phyloP scores from a whole-genome alignment of 305 asterid genomes.

The Fraxinus paxiana region DNA sequence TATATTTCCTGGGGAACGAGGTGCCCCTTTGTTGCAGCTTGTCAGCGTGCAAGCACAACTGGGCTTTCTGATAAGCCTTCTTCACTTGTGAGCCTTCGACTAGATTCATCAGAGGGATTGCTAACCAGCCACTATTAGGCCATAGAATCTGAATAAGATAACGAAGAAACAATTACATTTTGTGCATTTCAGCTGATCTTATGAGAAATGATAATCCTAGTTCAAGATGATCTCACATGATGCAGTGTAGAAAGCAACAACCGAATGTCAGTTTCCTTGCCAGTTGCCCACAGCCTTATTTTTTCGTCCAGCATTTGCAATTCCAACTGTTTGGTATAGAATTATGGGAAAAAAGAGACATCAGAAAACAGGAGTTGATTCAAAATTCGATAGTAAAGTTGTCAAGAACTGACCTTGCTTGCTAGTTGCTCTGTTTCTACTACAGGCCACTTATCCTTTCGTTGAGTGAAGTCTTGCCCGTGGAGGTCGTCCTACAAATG shows the following conservation, averaged over 20 bases:
- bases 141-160: conserved; percentile 51
- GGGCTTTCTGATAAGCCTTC: conserved; percentile 74
- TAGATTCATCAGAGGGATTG: conserved; percentile 38
- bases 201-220: background rate
- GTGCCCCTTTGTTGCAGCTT: conserved; percentile 81
- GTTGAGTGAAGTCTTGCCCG: background rate
- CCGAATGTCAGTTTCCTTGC: conserved; percentile 38
- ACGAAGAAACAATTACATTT: background rate
- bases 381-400: background rate
- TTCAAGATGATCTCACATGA: conserved; percentile 23
- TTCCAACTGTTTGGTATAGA: conserved; percentile 18
- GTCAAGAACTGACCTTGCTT: background rate
- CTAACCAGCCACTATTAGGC: conserved; percentile 60
- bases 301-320: conserved; percentile 31
- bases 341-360: background rate
- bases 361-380: background rate
- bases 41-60: conserved; percentile 72
- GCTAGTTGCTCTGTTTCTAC: background rate
- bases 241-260: conserved; percentile 38
- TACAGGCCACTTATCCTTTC: background rate
- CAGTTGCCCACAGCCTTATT: conserved; percentile 36
- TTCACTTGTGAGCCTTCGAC: conserved; percentile 53
- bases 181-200: background rate
- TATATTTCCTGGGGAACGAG: conserved; percentile 48
- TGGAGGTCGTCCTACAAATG: background rate